These are phyloP conservation scores for Tieghemostelium lacteum DNA, from an alignment of 78 protist genomes.

Conservation along the genomic window DNA sequence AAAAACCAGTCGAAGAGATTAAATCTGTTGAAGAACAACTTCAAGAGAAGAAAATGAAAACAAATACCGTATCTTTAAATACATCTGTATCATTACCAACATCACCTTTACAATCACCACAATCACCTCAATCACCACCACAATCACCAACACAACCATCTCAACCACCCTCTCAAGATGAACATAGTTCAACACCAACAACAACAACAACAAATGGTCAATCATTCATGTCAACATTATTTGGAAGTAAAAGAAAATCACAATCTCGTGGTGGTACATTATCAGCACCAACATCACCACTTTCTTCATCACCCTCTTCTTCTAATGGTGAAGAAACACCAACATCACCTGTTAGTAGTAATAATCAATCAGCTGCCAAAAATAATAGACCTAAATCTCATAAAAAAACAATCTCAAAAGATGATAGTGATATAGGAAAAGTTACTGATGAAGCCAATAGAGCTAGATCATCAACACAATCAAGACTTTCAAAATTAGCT, in stretches of 20 bases:
- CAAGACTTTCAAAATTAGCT: conserved; percentile 40
- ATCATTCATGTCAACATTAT: background rate
- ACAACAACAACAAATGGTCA: background rate
- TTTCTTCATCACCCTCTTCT: conserved; percentile 8
- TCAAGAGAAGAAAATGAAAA: conserved; percentile 17
- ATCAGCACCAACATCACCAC: background rate
- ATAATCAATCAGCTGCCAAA: background rate
- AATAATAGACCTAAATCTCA: background rate
- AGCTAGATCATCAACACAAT: conserved; percentile 40
- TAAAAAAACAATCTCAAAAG: background rate
- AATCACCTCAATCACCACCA: background rate
- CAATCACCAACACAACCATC: background rate
- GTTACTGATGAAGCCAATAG: background rate
- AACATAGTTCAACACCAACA: background rate
- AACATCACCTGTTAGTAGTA: too few relatives aligned
- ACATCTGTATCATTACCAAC: background rate
- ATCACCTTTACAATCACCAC: background rate
- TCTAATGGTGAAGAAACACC: too few relatives aligned
- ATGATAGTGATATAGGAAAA: conserved; percentile 9
- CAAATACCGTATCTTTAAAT: background rate
- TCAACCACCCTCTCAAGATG: background rate
- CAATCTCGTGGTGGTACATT: background rate
- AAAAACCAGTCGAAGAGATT: background rate
- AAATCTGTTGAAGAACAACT: conserved; percentile 24
- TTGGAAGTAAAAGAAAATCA: background rate